phyloP scores from a whole-genome alignment of 768 basidiomycete species.

The Tylopilus subfusipes region DNA sequence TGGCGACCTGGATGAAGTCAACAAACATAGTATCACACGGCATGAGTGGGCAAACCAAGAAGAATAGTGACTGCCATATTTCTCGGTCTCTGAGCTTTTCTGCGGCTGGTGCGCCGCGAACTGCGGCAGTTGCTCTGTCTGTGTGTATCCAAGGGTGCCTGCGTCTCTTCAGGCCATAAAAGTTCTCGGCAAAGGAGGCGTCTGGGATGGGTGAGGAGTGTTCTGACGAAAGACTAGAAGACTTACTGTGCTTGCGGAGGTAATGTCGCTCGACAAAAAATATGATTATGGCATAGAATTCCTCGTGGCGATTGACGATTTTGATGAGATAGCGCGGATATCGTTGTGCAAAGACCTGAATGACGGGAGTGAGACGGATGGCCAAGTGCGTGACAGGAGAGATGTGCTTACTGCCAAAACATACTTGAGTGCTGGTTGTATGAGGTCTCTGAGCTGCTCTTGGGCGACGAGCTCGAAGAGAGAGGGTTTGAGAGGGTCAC shows the following conservation, averaged over 20 bases:
- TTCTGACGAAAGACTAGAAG: neutral
- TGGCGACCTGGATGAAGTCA: slow-evolving; percentile 50
- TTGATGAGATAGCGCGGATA: slow-evolving; percentile 91
- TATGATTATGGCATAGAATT: slow-evolving; percentile 90
- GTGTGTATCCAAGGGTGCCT: slow-evolving; percentile 67
- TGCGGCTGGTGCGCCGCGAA: slow-evolving; percentile 58
- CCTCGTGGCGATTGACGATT: slow-evolving; percentile 92
- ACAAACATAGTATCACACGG: neutral
- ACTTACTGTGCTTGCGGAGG: slow-evolving; percentile 78
- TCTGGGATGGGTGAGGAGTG: slow-evolving; percentile 43
- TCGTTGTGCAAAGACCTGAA: slow-evolving; percentile 87
- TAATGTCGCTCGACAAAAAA: slow-evolving; percentile 89
- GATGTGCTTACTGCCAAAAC: slow-evolving; percentile 70
- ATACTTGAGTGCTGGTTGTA: slow-evolving; percentile 95
- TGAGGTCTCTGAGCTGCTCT: slow-evolving; percentile 85
- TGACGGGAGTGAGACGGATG: neutral
- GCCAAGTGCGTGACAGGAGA: neutral
- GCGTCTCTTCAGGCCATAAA: slow-evolving; percentile 87
- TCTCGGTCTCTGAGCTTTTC: slow-evolving; percentile 67
- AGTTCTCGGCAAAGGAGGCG: slow-evolving; percentile 93
- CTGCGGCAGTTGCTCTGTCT: slow-evolving; percentile 62
- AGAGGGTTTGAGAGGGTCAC: slow-evolving; percentile 72
- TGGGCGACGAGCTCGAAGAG: slow-evolving; percentile 92
- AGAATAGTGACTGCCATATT: slow-evolving; percentile 70
- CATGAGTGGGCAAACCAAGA: slow-evolving; percentile 59